Evolutionary conservation across 73 alveolate genomes (phyloP), one percentile per base, ranked within the genome.

Genomic region (Tetrahymena thermophila): DNA sequence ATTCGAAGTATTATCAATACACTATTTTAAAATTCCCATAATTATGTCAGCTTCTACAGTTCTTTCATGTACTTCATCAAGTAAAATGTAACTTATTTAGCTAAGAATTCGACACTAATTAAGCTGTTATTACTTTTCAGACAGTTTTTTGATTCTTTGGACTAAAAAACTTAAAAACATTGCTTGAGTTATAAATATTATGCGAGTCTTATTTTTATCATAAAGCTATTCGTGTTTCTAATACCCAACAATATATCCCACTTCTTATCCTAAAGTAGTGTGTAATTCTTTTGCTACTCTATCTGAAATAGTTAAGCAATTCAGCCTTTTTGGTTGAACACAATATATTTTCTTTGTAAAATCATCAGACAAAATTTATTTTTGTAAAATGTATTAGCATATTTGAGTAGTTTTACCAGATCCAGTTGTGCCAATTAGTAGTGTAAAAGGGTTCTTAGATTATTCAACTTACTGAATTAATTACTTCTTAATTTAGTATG

Each of bases 11-110:
- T 37, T 96, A 93, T 34, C 94, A 94, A 84, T 97, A 94, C 23
- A 85, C 31, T 96, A 56, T 95, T 99, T 99, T 42, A 98, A 95
- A 95, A 99, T 96, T 85, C 99, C 99, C 97, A 99, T 97, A 94
- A 99, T 97, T 44, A 99, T 96, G 97, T 99, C 99, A 34, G 99
- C 95, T 95, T 98, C 97, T 50, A 98, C 97, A 43, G 99, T 98
- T 96, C 99, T 56, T 56, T 56, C 85, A 56, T 56, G 85, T 9
- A 56, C 85, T 56, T 56, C 85, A 98, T 99, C 99, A 38, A 99
- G 97, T 28, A 99, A 96, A 17, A 98, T 94, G 57, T 96, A 98
- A 28, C 97, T 95, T 96, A 97, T 98, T 95, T 98, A 95, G 10
- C 43, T 19, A 85, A 34, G 13, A n/a, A 16, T n/a, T 85, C 1